Evolutionary conservation across 768 basidiomycete genomes (phyloP), one percentile per base, ranked within the genome.

Genomic region (Tricholomella constricta): DNA sequence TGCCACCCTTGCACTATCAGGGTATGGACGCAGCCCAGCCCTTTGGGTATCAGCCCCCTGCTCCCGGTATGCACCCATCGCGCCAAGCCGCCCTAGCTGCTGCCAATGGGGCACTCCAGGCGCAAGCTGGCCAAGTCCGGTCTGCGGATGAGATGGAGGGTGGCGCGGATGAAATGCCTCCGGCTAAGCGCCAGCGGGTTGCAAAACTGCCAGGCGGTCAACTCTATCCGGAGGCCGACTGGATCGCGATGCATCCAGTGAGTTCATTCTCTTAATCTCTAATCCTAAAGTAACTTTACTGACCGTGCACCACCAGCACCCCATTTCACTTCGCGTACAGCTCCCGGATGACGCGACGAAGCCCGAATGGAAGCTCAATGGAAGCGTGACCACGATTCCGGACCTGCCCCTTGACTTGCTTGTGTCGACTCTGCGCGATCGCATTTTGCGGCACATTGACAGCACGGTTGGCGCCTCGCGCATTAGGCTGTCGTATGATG

Each of bases 331-430:
- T 41, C 78, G 79, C 29, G 77, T 98, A 3, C 92, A 95, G 65
- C 76, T 99, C 58, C 94, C 96, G 1, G 78, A 74, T 48, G 86
- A 94, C 61, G 73, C 87, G 1, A 83, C 86, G 29, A 94, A 91
- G 66, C 88, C 94, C 0, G 95, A 96, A 69, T 96, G 91, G 91
- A 94, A 96, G 64, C 76, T 97, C 48, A 85, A 96, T 63, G 95
- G 94, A 0, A 79, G 78, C 47, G 73, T 84, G 35, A 83, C 94
- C 53, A 84, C 84, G 9, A 78, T 99, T 52, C 80, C 84, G 1
- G 93, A 97, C 52, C 71, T 98, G 27, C 90, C 93, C 9, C 79
- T 97, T 62, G 93, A 82, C 51, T 72, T 93, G 40, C 73, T 95
- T 40, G 89, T 98, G 52, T 91, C 92, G 6, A 90, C 92, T 3